Percentiles rank a stretch among this genome's conserved stretches.
phyloP scores from a whole-genome alignment of 1,284 basidiomycete species.

The Singerocomus inundabilis region DNA sequence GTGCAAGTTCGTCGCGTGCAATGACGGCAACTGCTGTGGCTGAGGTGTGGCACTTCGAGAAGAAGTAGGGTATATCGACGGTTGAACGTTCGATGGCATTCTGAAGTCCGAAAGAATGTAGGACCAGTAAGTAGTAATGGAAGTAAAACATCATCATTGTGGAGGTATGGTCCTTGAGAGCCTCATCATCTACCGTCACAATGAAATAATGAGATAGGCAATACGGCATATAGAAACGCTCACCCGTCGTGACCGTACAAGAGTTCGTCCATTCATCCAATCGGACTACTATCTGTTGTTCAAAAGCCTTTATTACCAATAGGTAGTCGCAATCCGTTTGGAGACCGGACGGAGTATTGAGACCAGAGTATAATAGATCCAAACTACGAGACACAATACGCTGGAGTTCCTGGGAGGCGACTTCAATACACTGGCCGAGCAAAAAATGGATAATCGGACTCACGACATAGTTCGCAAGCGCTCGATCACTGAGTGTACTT shows the following conservation, averaged over 20 bases:
- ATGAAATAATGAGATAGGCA: conserved; percentile 6
- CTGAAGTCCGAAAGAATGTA: conserved; percentile 95
- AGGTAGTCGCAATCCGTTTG: conserved; percentile 88
- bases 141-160: conserved; percentile 74
- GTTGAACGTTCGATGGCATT: conserved; percentile 80
- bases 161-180: conserved; percentile 45
- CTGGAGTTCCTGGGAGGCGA: conserved; percentile 68
- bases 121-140: conserved; percentile 81
- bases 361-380: conserved; percentile 88
- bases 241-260: conserved; percentile 21
- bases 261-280: conserved; percentile 55
- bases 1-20: conserved; percentile 74
- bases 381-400: conserved; percentile 85
- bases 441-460: conserved; percentile 29
- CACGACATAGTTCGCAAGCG: conserved; percentile 70
- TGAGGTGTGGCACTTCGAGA: conserved; percentile 76
- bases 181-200: conserved; percentile 29
- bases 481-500: conserved; percentile 61
- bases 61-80: conserved; percentile 83
- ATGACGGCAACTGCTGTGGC: conserved; percentile 70
- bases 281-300: conserved; percentile 76
- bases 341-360: conserved; percentile 78
- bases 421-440: conserved; percentile 1
- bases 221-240: conserved; percentile 3
- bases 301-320: conserved; percentile 79